These are phyloP conservation scores for Dissoconium aciculare DNA, from an alignment of 2,329 filamentous ascomycete species.

Conservation along the genomic window DNA sequence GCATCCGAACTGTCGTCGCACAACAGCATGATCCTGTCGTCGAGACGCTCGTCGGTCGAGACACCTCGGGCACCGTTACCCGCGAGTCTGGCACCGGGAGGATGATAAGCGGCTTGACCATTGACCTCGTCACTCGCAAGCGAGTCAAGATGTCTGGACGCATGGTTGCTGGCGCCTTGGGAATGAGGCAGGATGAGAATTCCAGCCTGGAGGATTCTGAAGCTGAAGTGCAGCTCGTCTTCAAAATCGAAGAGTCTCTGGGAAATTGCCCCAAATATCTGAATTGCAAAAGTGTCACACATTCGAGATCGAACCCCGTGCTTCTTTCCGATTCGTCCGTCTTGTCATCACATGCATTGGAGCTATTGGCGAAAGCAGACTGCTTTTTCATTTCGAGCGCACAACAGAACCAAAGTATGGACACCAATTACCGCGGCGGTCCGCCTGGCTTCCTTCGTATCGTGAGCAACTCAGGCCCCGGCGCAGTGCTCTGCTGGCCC, in stretches of 20 bases:
- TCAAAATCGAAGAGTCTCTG: constrained; percentile 56
- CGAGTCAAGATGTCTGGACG: constrained; percentile 60
- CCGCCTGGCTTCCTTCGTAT: constrained; percentile 59
- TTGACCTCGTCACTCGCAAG: constrained; percentile 52
- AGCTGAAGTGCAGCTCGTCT: constrained; percentile 42
- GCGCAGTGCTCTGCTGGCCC: constrained; percentile 52
- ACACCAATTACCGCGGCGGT: constrained; percentile 70
- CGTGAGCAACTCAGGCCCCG: constrained; percentile 30
- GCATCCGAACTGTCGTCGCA: constrained; percentile 48
- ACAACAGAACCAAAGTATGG: constrained; percentile 52
- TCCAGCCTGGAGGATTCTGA: constrained; percentile 17
- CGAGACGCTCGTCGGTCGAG: constrained; percentile 40
- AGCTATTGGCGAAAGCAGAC: constrained; percentile 50
- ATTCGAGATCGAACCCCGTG: constrained; percentile 39
- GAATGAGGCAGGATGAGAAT: constrained; percentile 21
- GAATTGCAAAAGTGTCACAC: constrained; percentile 52
- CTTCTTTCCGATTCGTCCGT: constrained; percentile 32
- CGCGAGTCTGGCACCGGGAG: constrained; percentile 23
- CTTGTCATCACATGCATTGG: constrained; percentile 40
- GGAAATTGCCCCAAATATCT: constrained; percentile 81
- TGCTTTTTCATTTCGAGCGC: constrained; percentile 64
- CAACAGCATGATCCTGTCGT: constrained; percentile 54
- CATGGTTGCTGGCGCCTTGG: constrained; percentile 49
- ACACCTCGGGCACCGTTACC: constrained; percentile 31
- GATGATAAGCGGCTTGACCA: constrained; percentile 47